Percentiles rank a stretch among this genome's conserved stretches.
These are phyloP conservation scores for Apiospora malaysiana DNA, from an alignment of 2,329 filamentous ascomycete genomes.

Conservation along the genomic window DNA sequence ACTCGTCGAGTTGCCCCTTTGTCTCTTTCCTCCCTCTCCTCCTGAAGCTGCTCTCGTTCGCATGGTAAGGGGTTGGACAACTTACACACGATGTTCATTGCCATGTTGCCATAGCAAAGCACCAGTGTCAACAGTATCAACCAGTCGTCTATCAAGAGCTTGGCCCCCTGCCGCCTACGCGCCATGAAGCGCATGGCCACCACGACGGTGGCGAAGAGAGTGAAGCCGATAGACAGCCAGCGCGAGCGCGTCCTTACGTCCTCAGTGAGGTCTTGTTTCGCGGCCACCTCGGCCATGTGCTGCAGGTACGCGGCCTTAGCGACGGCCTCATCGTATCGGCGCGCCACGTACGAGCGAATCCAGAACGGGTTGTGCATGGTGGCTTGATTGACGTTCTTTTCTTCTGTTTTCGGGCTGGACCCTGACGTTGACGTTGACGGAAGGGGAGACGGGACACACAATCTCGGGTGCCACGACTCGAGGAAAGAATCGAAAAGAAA, in stretches of 20 bases:
- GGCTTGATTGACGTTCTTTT: neutral
- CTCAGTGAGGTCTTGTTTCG: constrained; percentile 16
- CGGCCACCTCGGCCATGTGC: constrained; percentile 19
- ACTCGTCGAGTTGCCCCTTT: neutral
- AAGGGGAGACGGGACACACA: neutral
- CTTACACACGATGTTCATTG: constrained; percentile 20
- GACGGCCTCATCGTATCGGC: constrained; percentile 21
- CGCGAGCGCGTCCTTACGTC: neutral
- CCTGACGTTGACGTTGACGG: neutral
- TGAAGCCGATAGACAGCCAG: constrained; percentile 19
- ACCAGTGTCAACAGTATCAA: constrained; percentile 16
- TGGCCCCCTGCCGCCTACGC: constrained; percentile 14
- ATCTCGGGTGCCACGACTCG: neutral
- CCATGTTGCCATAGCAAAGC: constrained; percentile 5
- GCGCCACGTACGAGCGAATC: constrained; percentile 7
- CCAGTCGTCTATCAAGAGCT: constrained; percentile 21
- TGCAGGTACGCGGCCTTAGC: neutral
- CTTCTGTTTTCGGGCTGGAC: no score
- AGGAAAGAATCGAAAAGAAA: neutral
- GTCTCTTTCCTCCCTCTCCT: neutral
- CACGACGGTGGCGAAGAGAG: constrained; percentile 17
- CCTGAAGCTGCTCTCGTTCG: neutral
- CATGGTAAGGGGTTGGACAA: neutral
- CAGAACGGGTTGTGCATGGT: constrained; percentile 15
- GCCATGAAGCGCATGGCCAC: constrained; percentile 20